Evolutionary conservation across 2,329 filamentous ascomycete genomes (phyloP), one percentile per base, ranked within the genome.

Genomic region (Aureobasidium sp.): DNA sequence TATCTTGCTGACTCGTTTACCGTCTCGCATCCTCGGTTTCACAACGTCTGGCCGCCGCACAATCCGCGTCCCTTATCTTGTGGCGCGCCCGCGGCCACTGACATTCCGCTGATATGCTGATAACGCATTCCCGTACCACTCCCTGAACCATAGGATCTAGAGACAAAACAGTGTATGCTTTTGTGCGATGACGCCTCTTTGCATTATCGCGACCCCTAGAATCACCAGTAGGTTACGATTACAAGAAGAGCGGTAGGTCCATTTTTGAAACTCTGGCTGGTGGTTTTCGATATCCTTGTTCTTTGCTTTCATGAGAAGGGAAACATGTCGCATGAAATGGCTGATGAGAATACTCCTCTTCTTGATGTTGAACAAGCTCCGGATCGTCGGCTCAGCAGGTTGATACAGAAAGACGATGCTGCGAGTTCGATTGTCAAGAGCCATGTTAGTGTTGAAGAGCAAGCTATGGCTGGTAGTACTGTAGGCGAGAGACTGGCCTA

Each of bases 401-500:
- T 77, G 3, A 48, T 62, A 27, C 73, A 72, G 55, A 71, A 73
- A 8, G 73, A 78, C 62, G 74, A 76, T 55, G 74, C 75, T 59
- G 74, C 73, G 39, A 70, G 74, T 37, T 80, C 79, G 11, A 69
- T 78, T 25, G 68, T 76, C 27, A 68, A 68, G 9, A 77, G 77
- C 27, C 70, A 75, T 53, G 66, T 79, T 32, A 76, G 75, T 15
- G 80, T 79, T 61, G 78, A 81, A 50, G 80, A 83, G 65, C 76
- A 76, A 62, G 75, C 76, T 21, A 69, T 83, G 60, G 72, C 67
- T 7, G 71, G 71, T 4, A 79, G 76, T 29, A 73, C 79, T 1
- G 73, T 82, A 11, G 82, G 81, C 45, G 83, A 85, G 67, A 72
- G 82, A 57, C 69, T 85, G 25, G 79, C 81, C 0, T 86, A 86